Percentiles rank a stretch among this genome's conserved stretches.
phyloP scores from a whole-genome alignment of 2,329 filamentous ascomycete species.

The Neonectria punicea region DNA sequence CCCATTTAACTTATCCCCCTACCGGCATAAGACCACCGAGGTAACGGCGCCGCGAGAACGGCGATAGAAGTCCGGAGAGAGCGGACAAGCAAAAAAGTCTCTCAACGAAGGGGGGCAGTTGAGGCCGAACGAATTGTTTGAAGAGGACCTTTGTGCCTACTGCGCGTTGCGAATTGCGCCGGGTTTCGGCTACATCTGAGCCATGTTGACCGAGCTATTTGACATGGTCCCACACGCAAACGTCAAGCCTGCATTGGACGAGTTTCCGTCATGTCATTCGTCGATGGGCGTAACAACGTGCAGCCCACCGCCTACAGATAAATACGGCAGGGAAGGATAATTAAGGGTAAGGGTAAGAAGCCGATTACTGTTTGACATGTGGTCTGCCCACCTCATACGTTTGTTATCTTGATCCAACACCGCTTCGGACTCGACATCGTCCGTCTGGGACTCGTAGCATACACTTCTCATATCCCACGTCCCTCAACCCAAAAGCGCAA shows the following conservation, averaged over 20 bases:
- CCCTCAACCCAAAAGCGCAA: not conserved
- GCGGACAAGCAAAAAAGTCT: not conserved
- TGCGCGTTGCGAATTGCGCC: constrained; percentile 3
- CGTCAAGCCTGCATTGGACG: constrained; percentile 10
- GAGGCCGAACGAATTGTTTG: constrained; percentile 1
- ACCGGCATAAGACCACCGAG: constrained; percentile 42
- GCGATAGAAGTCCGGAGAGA: constrained; percentile 19
- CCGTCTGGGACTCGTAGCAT: constrained; percentile 1
- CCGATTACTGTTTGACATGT: constrained; percentile 15
- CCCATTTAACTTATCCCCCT: constrained; percentile 29
- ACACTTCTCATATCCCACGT: constrained; percentile 6
- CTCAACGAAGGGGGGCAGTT: not conserved
- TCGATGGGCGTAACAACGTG: constrained; percentile 6
- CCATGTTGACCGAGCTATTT: constrained; percentile 6
- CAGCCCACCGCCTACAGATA: not conserved
- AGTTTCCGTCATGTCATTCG: constrained; percentile 25
- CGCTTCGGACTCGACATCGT: constrained; percentile 2
- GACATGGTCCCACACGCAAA: constrained; percentile 18
- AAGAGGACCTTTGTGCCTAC: not conserved
- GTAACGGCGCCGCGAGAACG: constrained; percentile 10
- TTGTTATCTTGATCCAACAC: constrained; percentile 22
- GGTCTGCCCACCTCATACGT: constrained; percentile 20
- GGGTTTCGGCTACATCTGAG: constrained; percentile 16
- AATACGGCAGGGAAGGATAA: not conserved
- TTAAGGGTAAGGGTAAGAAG: constrained; percentile 1